These are phyloP conservation scores for Fusarium metavorans DNA, from an alignment of 2,329 filamentous ascomycete genomes.

Conservation along the genomic window DNA sequence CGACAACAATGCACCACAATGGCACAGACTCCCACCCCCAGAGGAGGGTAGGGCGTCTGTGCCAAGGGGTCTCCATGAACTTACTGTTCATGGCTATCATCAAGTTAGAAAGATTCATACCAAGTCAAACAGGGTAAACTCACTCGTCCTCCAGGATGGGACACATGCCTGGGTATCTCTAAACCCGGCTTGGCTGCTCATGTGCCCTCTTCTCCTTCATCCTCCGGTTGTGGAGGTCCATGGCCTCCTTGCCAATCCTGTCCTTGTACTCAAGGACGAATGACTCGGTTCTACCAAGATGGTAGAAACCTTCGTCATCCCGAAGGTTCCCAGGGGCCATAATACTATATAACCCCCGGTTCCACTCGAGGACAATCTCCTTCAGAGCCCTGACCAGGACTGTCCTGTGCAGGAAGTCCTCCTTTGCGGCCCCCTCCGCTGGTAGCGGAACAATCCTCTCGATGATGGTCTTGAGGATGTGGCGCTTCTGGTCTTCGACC, in stretches of 20 bases:
- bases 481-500: slow-evolving; percentile 53
- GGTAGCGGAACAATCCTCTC: slow-evolving; percentile 51
- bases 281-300: slow-evolving; percentile 53
- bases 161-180: neutral
- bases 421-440: slow-evolving; percentile 35
- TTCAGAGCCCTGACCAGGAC: slow-evolving; percentile 58
- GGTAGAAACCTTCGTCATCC: slow-evolving; percentile 56
- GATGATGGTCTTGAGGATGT: slow-evolving; percentile 61
- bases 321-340: slow-evolving; percentile 43
- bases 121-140: neutral
- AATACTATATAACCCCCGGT: slow-evolving; percentile 54
- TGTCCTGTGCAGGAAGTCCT: slow-evolving; percentile 48
- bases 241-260: slow-evolving; percentile 51
- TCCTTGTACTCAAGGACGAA: slow-evolving; percentile 58
- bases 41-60: too few species aligned
- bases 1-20: neutral
- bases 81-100: neutral
- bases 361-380: slow-evolving; percentile 60
- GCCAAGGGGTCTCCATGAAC: neutral
- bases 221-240: slow-evolving; percentile 41
- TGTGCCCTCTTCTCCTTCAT: neutral
- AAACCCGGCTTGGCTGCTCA: neutral
- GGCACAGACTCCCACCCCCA: too few species aligned
- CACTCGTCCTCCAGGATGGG: neutral
- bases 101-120: neutral